A percentile compares a stretch with the other conserved stretches of the same genome.
Evolutionary conservation across 495 filamentous ascomycete species (phyloP).

Genomic region (Tuber melanosporum): DNA sequence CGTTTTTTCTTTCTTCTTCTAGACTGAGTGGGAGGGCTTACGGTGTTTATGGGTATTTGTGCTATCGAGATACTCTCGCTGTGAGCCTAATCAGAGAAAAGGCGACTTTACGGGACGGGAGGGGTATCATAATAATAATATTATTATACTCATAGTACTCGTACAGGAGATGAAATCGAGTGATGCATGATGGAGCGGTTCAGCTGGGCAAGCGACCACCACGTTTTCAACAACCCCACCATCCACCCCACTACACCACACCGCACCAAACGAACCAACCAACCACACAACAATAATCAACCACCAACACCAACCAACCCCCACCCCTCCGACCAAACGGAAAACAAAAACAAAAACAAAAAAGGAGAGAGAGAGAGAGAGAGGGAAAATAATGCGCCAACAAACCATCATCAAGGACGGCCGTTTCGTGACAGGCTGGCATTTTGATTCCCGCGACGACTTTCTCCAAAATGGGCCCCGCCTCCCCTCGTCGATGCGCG

Average conservation of each 20-base stretch:
- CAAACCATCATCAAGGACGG: neutral
- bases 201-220: neutral
- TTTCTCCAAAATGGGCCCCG: neutral
- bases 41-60: neutral
- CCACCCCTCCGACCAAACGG: neutral
- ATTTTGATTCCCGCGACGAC: neutral
- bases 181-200: neutral
- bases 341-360: neutral
- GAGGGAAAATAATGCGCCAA: neutral
- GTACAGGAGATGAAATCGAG: neutral
- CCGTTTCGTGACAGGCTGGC: slow-evolving; percentile 1
- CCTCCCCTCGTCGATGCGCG: neutral
- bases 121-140: neutral
- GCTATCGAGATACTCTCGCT: neutral
- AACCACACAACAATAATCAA: neutral
- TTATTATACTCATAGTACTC: too few species aligned
- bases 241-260: neutral
- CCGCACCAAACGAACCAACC: neutral
- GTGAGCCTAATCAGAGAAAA: neutral
- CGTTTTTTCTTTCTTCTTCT: neutral
- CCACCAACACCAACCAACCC: too few species aligned
- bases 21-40: too few species aligned
- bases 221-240: neutral
- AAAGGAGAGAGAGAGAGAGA: neutral
- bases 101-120: neutral